A percentile compares a stretch with the other conserved stretches of the same genome.
Evolutionary conservation across 495 filamentous ascomycete genomes (phyloP).

Genomic region (Aspergillus funiculosus): DNA sequence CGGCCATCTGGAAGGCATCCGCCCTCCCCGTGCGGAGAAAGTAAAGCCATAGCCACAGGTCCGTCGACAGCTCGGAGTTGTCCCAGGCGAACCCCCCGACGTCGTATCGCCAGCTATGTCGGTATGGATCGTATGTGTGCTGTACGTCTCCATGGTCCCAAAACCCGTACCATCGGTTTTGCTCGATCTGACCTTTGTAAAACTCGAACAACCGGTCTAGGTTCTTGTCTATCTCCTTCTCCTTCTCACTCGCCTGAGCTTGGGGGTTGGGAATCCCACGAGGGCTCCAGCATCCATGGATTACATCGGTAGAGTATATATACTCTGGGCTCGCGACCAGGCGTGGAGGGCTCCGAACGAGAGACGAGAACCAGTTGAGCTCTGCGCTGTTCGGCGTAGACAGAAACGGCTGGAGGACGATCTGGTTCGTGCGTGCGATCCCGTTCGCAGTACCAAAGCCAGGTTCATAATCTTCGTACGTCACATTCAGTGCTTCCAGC

Average conservation of each 20-base stretch:
- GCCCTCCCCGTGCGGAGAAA: slow-evolving; percentile 43
- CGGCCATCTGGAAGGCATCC: slow-evolving; percentile 44
- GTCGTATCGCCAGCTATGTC: slow-evolving; percentile 49
- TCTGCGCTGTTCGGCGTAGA: slow-evolving; percentile 32
- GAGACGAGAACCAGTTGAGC: too few relatives aligned
- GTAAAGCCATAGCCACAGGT: slow-evolving; percentile 48
- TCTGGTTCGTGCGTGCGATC: slow-evolving; percentile 42
- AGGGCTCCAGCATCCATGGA: slow-evolving; percentile 41
- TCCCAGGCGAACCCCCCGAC: slow-evolving; percentile 51
- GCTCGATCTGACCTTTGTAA: slow-evolving; percentile 41
- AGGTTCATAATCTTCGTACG: slow-evolving; percentile 48
- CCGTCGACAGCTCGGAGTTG: slow-evolving; percentile 49
- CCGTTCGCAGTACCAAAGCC: slow-evolving; percentile 44
- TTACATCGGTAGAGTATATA: slow-evolving; percentile 35
- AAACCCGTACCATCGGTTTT: slow-evolving; percentile 48
- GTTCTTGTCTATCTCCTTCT: slow-evolving; percentile 30
- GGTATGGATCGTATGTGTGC: slow-evolving; percentile 46
- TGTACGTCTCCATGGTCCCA: slow-evolving; percentile 47
- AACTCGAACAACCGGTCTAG: slow-evolving; percentile 41
- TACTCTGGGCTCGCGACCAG: slow-evolving; percentile 34
- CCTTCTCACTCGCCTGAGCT: slow-evolving; percentile 16
- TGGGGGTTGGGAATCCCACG: slow-evolving; percentile 8
- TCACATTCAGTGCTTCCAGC: slow-evolving; percentile 47
- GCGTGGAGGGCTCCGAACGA: slow-evolving; percentile 35
- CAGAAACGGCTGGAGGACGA: slow-evolving; percentile 39